Evolutionary conservation across 176 grass and related monocot genomes (phyloP), one percentile per base, ranked within the genome.

Genomic region (Oryza rufipogon): DNA sequence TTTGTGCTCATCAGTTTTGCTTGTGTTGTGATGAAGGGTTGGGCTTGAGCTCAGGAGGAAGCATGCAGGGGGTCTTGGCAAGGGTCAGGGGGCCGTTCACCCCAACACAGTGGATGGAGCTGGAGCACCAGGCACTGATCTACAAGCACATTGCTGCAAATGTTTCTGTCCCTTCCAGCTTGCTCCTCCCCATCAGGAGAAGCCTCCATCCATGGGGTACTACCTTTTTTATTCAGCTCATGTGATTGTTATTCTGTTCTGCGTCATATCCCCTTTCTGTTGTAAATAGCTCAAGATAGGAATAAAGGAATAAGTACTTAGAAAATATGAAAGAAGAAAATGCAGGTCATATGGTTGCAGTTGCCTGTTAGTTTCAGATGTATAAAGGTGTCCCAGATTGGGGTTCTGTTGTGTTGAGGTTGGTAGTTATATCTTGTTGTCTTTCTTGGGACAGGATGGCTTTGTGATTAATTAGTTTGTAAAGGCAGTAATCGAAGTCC

Each of bases 121-220:
- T 97, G 68, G 95, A 97, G 73, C 95, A 93, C 82, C 95, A 95
- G 81, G 92, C 95, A 19, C 77, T 97, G 79, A 95, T 97, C 73
- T 97, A 97, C 83, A 97, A 95, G 72, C 88, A 93, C 83, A 90
- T 97, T 48, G 82, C 82, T 32, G 90, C 87, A 41, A 97, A 93
- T 87, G 87, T 80, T 36, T 91, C 92, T 23, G 86, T 95, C 33
- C 92, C 95, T 1, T 73, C 92, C 69, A 91, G 79, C 72, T 88
- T 97, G 82, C 95, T 97, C 46, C 76, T 77, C 56, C 87, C 92
- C 10, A 93, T 97, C 80, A 91, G 71, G 78, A 93, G 90, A 88
- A 93, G 88, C 74, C 38, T 89, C 81, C 74, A 85, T 92, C 75
- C 80, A 70, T 71, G 86, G 90, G 70, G 84, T 68, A 72, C 47